These are phyloP conservation scores for Claviceps africana DNA, from an alignment of 2,329 filamentous ascomycete species.

Conservation along the genomic window DNA sequence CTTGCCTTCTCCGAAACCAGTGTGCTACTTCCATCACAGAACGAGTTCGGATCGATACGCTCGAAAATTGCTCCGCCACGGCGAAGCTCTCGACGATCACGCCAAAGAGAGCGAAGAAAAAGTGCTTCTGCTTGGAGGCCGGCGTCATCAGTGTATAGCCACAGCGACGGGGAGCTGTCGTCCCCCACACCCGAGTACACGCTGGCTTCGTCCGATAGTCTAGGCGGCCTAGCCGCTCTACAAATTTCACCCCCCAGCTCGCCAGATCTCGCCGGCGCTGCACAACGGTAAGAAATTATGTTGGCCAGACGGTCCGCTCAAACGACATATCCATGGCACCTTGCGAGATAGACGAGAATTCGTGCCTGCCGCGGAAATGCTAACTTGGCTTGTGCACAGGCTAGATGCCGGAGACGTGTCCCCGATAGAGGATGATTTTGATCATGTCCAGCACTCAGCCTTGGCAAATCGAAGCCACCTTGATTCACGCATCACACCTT, in stretches of 20 bases:
- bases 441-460: constrained; percentile 19
- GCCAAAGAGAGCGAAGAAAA: constrained; percentile 6
- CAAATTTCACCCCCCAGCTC: constrained; percentile 44
- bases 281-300: constrained; percentile 25
- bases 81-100: constrained; percentile 20
- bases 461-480: constrained; percentile 4
- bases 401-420: constrained; percentile 29
- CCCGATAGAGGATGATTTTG: constrained; percentile 34
- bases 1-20: constrained; percentile 1
- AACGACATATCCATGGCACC: not conserved
- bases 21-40: constrained; percentile 8
- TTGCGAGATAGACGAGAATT: not conserved
- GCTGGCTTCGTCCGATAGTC: constrained; percentile 14
- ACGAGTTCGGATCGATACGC: constrained; percentile 10
- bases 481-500: constrained; percentile 7
- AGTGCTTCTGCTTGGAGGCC: constrained; percentile 28
- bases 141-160: constrained; percentile 40
- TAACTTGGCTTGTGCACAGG: constrained; percentile 9
- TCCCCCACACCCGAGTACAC: constrained; percentile 24
- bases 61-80: constrained; percentile 20
- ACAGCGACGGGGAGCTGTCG: constrained; percentile 19
- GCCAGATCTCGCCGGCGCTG: constrained; percentile 28
- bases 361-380: not conserved
- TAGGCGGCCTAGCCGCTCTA: constrained; percentile 27
- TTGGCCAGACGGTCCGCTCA: not conserved